Evolutionary conservation across 2,329 filamentous ascomycete genomes (phyloP).

Genomic region (Hawksworthiomyces lignivorus): DNA sequence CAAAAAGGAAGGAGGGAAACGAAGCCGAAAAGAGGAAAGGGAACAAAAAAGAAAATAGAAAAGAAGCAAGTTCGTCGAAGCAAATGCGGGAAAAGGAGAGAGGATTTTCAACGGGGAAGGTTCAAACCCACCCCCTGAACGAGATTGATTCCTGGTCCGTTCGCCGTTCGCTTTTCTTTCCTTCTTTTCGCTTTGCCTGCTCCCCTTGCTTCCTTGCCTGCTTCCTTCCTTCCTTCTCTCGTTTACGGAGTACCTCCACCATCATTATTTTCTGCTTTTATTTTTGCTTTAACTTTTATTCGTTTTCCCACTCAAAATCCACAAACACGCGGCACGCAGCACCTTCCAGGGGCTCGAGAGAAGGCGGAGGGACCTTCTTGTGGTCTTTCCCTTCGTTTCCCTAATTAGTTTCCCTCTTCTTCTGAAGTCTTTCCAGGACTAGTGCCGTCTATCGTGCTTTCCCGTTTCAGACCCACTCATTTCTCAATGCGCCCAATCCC

Average conservation of each 20-base stretch:
- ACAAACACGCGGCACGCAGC: background rate
- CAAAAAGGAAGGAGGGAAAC: too few species aligned
- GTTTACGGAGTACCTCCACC: too few species aligned
- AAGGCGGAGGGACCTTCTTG: too few species aligned
- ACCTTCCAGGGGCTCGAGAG: too few species aligned
- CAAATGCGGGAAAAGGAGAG: background rate
- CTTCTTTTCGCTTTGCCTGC: background rate
- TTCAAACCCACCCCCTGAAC: conserved; percentile 5
- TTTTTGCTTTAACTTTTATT: background rate
- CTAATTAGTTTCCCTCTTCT: too few species aligned
- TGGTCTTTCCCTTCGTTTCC: too few species aligned
- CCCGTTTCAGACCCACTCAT: conserved; percentile 9
- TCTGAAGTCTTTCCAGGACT: conserved; percentile 3
- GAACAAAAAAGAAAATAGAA: background rate
- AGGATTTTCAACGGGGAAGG: background rate
- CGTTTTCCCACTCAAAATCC: background rate
- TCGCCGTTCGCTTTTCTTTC: background rate
- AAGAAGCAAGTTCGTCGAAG: background rate
- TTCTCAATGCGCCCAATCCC: conserved; percentile 1
- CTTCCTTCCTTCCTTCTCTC: too few species aligned
- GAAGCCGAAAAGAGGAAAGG: background rate
- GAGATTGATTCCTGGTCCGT: background rate
- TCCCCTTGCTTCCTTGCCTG: too few species aligned
- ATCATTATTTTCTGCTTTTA: background rate
- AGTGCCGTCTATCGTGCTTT: conserved; percentile 3